phyloP scores from a whole-genome alignment of 768 basidiomycete genomes.

The Mycena floridula region DNA sequence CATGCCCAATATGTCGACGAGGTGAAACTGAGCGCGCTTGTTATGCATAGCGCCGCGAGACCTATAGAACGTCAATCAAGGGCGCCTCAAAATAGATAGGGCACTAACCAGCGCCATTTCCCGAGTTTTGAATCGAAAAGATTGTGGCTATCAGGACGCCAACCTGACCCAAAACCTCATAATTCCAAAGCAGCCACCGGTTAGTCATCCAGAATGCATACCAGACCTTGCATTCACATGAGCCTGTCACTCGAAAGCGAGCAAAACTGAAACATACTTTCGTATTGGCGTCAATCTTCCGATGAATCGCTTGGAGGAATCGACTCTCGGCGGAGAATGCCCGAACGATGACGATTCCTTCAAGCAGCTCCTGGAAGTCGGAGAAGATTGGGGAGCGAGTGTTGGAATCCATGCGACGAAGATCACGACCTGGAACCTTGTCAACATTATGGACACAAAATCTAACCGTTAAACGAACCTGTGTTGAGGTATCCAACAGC shows the following conservation, averaged over 20 bases:
- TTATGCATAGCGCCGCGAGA: conserved; percentile 71
- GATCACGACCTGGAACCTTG: conserved; percentile 64
- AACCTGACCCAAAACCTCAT: conserved; percentile 76
- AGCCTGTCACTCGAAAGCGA: too few relatives aligned
- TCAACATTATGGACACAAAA: too few relatives aligned
- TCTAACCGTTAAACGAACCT: too few relatives aligned
- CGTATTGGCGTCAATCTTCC: conserved; percentile 72
- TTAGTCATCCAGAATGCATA: conserved; percentile 89
- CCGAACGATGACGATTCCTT: conserved; percentile 86
- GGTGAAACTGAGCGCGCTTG: conserved; percentile 56
- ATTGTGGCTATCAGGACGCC: too few relatives aligned
- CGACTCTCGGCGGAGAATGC: conserved; percentile 80
- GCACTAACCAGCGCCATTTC: too few relatives aligned
- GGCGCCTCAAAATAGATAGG: too few relatives aligned
- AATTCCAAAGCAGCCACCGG: conserved; percentile 78
- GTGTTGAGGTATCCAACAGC: conserved; percentile 73
- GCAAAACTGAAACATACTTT: conserved; percentile 35
- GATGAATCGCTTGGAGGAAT: conserved; percentile 71
- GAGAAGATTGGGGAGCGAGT: conserved; percentile 80
- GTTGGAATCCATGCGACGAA: conserved; percentile 91
- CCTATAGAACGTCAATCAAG: too few relatives aligned
- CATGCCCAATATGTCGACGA: conserved; percentile 46
- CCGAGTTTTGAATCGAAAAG: too few relatives aligned
- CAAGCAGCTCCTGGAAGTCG: conserved; percentile 74
- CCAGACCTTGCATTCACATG: conserved; percentile 82